Percentiles rank a stretch among this genome's conserved stretches.
phyloP scores from a whole-genome alignment of 371 early-diverging fungal species.

The Zychaea mexicana region DNA sequence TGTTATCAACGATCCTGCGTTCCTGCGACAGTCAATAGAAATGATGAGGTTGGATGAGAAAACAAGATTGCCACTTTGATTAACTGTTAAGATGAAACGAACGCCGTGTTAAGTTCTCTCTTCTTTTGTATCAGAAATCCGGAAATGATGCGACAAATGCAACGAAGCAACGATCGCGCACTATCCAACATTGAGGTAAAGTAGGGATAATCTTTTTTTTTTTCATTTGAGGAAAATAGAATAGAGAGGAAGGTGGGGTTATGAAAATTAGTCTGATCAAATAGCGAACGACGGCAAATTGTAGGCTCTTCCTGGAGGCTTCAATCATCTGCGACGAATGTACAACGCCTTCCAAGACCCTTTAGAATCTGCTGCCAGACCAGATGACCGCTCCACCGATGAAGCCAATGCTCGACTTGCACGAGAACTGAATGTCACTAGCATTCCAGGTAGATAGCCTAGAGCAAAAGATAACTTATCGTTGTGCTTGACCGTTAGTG shows the following conservation, averaged over 20 bases:
- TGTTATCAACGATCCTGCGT: conserved; percentile 76
- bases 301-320: conserved; percentile 78
- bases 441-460: conserved; percentile 53
- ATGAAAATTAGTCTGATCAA: background rate
- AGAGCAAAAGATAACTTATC: no score
- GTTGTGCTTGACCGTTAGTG: no score
- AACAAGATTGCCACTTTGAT: background rate
- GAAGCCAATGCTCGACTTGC: conserved; percentile 74
- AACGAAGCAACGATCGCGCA: conserved; percentile 85
- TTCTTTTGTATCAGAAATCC: conserved; percentile 60
- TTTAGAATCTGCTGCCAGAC: conserved; percentile 54
- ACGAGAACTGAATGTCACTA: conserved; percentile 65
- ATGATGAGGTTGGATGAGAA: conserved; percentile 44
- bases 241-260: background rate
- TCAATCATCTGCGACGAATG: conserved; percentile 81
- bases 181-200: conserved; percentile 80
- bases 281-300: no score
- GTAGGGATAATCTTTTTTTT: no score
- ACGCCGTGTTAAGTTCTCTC: background rate
- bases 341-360: conserved; percentile 79
- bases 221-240: background rate
- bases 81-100: no score
- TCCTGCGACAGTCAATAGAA: conserved; percentile 70
- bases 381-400: conserved; percentile 48
- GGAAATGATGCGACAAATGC: conserved; percentile 78